A percentile compares a stretch with the other conserved stretches of the same genome.
Conservation (phyloP, 345 rosid species). For the Eucalyptus brandiana region DNA sequence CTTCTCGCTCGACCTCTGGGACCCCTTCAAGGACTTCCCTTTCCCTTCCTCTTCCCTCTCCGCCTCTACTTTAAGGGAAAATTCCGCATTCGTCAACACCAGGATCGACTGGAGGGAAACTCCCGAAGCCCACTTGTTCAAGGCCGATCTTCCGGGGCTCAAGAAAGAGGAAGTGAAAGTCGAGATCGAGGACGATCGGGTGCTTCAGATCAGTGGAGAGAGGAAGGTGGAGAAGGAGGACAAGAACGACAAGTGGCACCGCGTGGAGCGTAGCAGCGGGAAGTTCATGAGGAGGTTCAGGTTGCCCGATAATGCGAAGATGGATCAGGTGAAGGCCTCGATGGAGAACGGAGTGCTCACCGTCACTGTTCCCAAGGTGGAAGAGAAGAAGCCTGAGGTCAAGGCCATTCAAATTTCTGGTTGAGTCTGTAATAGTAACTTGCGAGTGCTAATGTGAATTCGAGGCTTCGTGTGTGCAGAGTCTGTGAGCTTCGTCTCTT, state of each 20-base stretch:
- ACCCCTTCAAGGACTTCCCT: neutral
- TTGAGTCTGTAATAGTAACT: neutral
- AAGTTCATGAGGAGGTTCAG: conserved; percentile 15
- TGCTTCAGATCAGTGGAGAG: conserved; percentile 12
- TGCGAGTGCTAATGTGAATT: neutral
- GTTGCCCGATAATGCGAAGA: conserved; percentile 5
- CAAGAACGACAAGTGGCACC: conserved; percentile 8
- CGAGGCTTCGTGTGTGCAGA: neutral
- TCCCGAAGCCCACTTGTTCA: conserved; percentile 8
- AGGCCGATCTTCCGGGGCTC: conserved; percentile 13
- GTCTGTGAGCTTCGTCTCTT: neutral
- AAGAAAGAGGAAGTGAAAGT: conserved; percentile 13
- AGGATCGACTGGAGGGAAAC: conserved; percentile 12
- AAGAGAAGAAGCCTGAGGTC: neutral
- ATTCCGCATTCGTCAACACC: neutral
- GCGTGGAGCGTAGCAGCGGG: conserved; percentile 8
- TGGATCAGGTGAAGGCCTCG: neutral
- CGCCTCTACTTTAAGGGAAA: neutral
- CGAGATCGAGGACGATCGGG: conserved; percentile 4
- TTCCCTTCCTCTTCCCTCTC: neutral
- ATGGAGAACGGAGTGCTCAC: conserved; percentile 14
- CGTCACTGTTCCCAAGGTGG: conserved; percentile 5
- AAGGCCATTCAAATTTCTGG: conserved; percentile 1
- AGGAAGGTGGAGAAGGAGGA: conserved; percentile 14
- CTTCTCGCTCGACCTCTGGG: conserved; percentile 10